phyloP scores from a whole-genome alignment of 2,329 filamentous ascomycete species.

The Paecilomyces niveus region DNA sequence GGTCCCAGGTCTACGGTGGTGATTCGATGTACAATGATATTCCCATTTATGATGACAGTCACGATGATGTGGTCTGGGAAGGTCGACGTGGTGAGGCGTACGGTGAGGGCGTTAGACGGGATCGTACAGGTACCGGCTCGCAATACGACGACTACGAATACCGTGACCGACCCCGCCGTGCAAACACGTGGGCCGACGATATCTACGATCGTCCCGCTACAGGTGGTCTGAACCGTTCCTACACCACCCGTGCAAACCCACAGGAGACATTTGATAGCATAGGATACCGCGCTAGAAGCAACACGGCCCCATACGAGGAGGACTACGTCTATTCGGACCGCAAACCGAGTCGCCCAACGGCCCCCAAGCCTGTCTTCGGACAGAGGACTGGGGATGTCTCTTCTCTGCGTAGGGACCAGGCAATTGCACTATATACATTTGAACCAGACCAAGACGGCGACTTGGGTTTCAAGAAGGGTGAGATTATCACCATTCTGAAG shows the following conservation, averaged over 20 bases:
- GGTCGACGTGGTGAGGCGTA: slow-evolving; percentile 63
- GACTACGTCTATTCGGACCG: slow-evolving; percentile 51
- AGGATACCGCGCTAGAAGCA: slow-evolving; percentile 26
- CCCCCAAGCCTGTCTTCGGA: slow-evolving; percentile 79
- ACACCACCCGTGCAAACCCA: slow-evolving; percentile 25
- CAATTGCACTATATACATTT: slow-evolving; percentile 86
- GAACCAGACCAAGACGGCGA: slow-evolving; percentile 91
- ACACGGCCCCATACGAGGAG: slow-evolving; percentile 33
- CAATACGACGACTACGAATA: slow-evolving; percentile 47
- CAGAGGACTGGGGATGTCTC: slow-evolving; percentile 37
- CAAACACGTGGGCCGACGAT: slow-evolving; percentile 45
- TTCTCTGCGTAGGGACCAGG: slow-evolving; percentile 59
- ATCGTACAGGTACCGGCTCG: slow-evolving; percentile 41
- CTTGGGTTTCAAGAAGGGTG: slow-evolving; percentile 93
- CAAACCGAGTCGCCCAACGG: slow-evolving; percentile 71
- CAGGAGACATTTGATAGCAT: slow-evolving; percentile 27
- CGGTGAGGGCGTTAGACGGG: slow-evolving; percentile 57
- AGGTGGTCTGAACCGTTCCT: slow-evolving; percentile 26
- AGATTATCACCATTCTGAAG: slow-evolving; percentile 90
- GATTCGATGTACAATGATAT: slow-evolving; percentile 87
- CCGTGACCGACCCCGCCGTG: slow-evolving; percentile 42
- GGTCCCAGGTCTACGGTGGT: slow-evolving; percentile 40
- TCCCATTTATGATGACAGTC: slow-evolving; percentile 76
- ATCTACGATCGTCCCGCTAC: slow-evolving; percentile 38
- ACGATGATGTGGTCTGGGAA: slow-evolving; percentile 81